Evolutionary conservation across 2,329 filamentous ascomycete species (phyloP), one percentile per base, ranked within the genome.

Genomic region (Sporothrix phasma): DNA sequence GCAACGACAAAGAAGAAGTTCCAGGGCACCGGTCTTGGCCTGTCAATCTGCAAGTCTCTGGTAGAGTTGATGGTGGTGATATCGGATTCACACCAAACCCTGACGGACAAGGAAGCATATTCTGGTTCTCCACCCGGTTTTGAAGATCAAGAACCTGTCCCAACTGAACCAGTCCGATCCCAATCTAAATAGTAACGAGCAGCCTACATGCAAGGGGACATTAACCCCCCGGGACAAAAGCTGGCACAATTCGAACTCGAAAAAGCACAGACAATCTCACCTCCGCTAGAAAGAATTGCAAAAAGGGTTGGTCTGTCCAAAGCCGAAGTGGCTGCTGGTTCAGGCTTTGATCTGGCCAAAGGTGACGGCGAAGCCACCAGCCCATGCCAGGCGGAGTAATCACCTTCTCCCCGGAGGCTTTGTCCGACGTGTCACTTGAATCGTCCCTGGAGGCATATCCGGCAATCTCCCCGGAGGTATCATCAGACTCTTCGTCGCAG

Each of bases 1-100:
- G 92, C 92, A 43, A 97, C 92, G 34, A 97, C 94, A 73, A 97
- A 93, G 2, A 85, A 92, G 69, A 93, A 95, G 73, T 97, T 97
- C 74, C 92, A 93, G 70, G 93, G 93, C 70, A 97, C 93, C 7
- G 93, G 93, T 69, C 83, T 97, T 13, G 93, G 93, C 69, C 78
- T 97, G 29, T 97, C 93, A 11, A 97, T 97, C 72, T 97, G 92
- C 39, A 94, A 96, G 78, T 86, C 92, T 69, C 82, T 97, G 37
- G 92, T 97, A 62, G 96, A 93, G 69, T 82, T 97, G 65, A 97
- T 97, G 93, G 92, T 67, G 93, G 93, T 74, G 89, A 92, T 73
- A 88, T 97, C 64, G 96, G 92, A 91, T 93, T 97, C 43, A 90
- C 90, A 72, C 65, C 80, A 77, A 96, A 92, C 68, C 86, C 92